Conservation (phyloP, 139 green algal genomes). For the Micractinium sp. region DNA sequence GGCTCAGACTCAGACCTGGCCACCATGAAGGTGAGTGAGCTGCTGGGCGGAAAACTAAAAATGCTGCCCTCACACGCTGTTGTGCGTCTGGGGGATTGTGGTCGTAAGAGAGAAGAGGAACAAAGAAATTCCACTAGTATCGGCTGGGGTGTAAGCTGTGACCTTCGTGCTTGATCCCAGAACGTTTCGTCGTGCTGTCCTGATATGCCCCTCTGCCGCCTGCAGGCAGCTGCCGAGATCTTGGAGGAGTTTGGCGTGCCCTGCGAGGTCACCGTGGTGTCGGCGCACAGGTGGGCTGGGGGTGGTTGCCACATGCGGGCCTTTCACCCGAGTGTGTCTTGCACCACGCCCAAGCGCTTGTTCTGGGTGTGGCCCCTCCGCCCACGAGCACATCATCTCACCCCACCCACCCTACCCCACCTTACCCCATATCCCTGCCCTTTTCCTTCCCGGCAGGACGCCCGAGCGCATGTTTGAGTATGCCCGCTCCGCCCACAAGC, state of each 20-base stretch:
- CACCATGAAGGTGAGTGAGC: constrained; percentile 84
- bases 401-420: background rate
- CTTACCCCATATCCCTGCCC: no score
- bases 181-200: background rate
- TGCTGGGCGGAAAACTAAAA: background rate
- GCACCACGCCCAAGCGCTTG: background rate
- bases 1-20: constrained; percentile 94
- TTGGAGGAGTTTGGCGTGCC: constrained; percentile 82
- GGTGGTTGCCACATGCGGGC: background rate
- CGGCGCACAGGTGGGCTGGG: constrained; percentile 75
- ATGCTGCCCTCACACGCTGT: background rate
- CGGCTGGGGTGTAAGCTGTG: no score
- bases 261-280: constrained; percentile 90
- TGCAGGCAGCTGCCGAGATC: constrained; percentile 44
- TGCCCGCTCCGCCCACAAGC: constrained; percentile 72
- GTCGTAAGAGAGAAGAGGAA: no score
- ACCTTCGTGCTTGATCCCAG: no score
- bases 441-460: constrained; percentile 60
- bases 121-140: no score
- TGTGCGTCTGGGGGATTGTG: background rate
- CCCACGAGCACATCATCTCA: background rate
- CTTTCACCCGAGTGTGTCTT: background rate
- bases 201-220: background rate
- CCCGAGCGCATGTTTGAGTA: constrained; percentile 96
- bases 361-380: background rate